Conservation (phyloP, 2,329 filamentous ascomycete species). For the Sporothrix humicola region DNA sequence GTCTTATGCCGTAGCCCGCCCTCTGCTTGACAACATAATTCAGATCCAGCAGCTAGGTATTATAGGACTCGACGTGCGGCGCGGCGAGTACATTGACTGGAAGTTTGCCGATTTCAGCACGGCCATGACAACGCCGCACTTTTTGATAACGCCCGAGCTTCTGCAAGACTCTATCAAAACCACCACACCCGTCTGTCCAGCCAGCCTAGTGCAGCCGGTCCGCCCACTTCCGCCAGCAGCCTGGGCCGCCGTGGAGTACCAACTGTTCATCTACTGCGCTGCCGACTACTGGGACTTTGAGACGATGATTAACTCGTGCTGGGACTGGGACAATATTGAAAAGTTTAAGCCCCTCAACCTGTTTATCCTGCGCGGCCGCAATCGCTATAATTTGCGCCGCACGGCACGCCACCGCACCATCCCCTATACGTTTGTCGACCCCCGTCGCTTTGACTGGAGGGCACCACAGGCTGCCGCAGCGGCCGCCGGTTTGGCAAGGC, state of each 20-base stretch:
- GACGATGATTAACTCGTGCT: slow-evolving; percentile 18
- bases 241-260: slow-evolving; percentile 30
- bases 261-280: slow-evolving; percentile 30
- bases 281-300: slow-evolving; percentile 37
- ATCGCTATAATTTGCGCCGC: neutral
- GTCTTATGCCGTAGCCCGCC: slow-evolving; percentile 16
- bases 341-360: neutral
- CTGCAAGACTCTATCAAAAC: neutral
- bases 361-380: neutral
- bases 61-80: slow-evolving; percentile 32
- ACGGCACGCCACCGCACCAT: neutral
- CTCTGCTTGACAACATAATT: slow-evolving; percentile 32
- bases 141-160: slow-evolving; percentile 5
- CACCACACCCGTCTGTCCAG: neutral
- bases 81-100: slow-evolving; percentile 38
- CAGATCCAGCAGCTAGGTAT: slow-evolving; percentile 38
- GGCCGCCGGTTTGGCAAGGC: neutral
- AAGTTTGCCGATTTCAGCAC: slow-evolving; percentile 41
- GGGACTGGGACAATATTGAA: neutral
- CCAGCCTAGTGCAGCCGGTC: neutral
- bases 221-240: neutral
- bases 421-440: slow-evolving; percentile 2
- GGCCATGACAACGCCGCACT: slow-evolving; percentile 41
- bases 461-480: neutral
- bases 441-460: neutral